These are phyloP conservation scores for Boletus holoroseus DNA, from an alignment of 1,284 basidiomycete species.

Conservation along the genomic window DNA sequence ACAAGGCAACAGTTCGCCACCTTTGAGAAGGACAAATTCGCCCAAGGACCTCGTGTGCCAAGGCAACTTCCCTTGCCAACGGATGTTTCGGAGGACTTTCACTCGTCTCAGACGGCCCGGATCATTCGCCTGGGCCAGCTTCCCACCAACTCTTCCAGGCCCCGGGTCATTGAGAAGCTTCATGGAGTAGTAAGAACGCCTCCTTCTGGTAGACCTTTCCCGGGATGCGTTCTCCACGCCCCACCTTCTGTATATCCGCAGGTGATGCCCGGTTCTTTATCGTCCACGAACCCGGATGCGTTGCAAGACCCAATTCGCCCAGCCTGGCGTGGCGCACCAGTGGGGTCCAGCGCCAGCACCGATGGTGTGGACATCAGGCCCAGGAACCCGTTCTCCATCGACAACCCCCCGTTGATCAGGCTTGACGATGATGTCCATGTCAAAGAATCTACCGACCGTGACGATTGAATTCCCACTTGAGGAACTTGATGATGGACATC, in stretches of 20 bases:
- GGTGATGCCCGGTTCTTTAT: conserved; percentile 29
- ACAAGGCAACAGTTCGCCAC: not conserved
- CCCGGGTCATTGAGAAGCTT: not conserved
- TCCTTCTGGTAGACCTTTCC: not conserved
- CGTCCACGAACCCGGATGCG: not conserved
- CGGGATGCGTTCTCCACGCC: conserved; percentile 18
- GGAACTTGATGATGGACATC: not conserved
- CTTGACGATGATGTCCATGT: conserved; percentile 1
- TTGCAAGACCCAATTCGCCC: not conserved
- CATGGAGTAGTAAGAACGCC: not conserved
- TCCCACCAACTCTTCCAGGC: not conserved
- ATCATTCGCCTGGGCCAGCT: not conserved
- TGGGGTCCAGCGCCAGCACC: not conserved
- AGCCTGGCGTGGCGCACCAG: not conserved
- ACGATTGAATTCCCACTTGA: not conserved
- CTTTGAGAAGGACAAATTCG: conserved; percentile 1
- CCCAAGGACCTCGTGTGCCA: not conserved
- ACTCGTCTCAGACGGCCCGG: not conserved
- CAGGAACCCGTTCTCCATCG: conserved; percentile 7
- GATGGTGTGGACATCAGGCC: not conserved
- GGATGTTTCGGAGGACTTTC: not conserved
- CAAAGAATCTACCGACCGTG: not conserved
- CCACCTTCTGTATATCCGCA: conserved; percentile 28
- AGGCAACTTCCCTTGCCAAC: conserved; percentile 3
- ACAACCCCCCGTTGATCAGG: conserved; percentile 5